Evolutionary conservation across 208 protist genomes (phyloP), one percentile per base, ranked within the genome.

Genomic region (Porcisia hertigi): DNA sequence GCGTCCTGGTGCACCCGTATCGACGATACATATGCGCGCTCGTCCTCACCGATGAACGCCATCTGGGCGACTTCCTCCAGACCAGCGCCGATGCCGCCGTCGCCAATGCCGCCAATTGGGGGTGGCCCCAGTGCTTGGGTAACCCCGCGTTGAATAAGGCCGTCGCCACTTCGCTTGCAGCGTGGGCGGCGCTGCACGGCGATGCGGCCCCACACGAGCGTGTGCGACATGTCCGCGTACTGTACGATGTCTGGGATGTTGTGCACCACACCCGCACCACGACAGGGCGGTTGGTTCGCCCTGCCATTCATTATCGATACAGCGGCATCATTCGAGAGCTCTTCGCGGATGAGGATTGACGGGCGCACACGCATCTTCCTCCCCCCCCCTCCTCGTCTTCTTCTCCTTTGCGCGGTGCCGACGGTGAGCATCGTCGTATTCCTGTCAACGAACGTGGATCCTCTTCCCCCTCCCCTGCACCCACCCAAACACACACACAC

Each of bases 1-100:
- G 90, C 69, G 77, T 96, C 14, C 75, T 96, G 12, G 90, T 95
- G 18, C 82, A 96, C 77, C 89, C 88, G 0, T 77, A 86, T 45
- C 80, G 86, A 20, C 34, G 78, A 4, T 96, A 91, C 69, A 69
- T 94, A 39, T 90, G 86, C 72, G 92, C 85, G 6, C 73, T 97
- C 41, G 76, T 93, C 20, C 79, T 88, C 30, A 91, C 79, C 1
- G 74, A 58, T 59, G 82, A 88, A 66, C n/a, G 8, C 23, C 81
- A 60, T 4, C 65, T 80, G 34, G 60, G 57, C 8, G 71, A 53
- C 39, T 88, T 86, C 43, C 41, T 88, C 20, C 14, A 69, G 11
- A 49, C 39, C 16, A 75, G 57, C 43, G 52, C 69, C 34, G 30
- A 12, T 2, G 49, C 20, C 54, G 49, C 25, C 1, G 43, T 30